Base-by-base conservation (phyloP, 1,284 basidiomycete genomes). In the Tilletia horrida region DNA sequence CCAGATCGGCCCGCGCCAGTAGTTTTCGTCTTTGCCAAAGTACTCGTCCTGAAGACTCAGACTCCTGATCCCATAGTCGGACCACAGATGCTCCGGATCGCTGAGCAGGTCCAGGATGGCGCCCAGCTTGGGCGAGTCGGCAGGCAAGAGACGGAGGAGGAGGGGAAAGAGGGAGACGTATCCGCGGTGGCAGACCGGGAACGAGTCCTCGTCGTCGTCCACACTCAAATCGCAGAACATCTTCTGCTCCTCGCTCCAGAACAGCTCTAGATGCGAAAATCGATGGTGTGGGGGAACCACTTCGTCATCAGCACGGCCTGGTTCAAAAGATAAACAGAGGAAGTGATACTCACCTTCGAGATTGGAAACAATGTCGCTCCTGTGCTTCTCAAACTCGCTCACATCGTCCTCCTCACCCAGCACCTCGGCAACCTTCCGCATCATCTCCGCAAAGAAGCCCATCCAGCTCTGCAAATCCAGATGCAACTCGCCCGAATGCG, bases 1-100 rank as follows among this genome's bases (percentile, higher is more conserved):
- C 93, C 93, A 97, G 65, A 97, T 90, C 1, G 94, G 92, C 2
- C 93, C 93, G 76, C 90, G 89, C 93, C 93, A 97, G 83, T 97
- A 97, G 83, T 96, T 91, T 82, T 95, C 93, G 83, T 94, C 91
- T 76, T 88, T 84, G 18, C 93, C 93, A 75, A 92, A 97, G 66
- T 90, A 86, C n/a, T 89, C 87, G 78, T 97, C 91, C 18, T 88
- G 87, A 44, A 86, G 88, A 14, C 91, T 92, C 64, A 97, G 84
- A 73, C 91, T 93, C 47, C 93, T 89, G 48, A 97, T 85, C 61
- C 93, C 93, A 80, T 89, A 93, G 0, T 88, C 86, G 2, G 92
- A 94, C 93, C 93, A 97, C 31, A 97, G 86, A 71, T 92, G 89
- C 29, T 88, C 83, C 0, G 91, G 90, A 77, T 93, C 90, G 31